Percentiles rank a stretch among this genome's conserved stretches.
Conservation (phyloP, 2,329 filamentous ascomycete genomes). For the Pleoardoris graminearum region DNA sequence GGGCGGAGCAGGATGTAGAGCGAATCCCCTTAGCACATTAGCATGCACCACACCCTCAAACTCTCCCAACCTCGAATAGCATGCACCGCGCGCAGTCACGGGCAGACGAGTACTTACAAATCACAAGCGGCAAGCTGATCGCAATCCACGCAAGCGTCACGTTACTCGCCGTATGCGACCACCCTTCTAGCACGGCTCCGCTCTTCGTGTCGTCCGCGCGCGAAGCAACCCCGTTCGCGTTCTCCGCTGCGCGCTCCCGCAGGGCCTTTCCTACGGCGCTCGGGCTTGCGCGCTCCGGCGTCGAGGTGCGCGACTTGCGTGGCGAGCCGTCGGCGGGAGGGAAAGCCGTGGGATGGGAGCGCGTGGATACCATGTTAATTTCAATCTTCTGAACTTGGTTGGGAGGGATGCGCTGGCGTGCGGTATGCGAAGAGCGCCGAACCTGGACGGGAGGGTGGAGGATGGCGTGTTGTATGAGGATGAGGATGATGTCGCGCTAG, state of each 20-base stretch:
- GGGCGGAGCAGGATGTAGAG: slow-evolving; percentile 79
- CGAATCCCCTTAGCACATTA: slow-evolving; percentile 59
- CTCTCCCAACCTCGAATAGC: not conserved
- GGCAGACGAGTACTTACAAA: slow-evolving; percentile 52
- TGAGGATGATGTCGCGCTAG: not conserved
- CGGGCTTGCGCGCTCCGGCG: slow-evolving; percentile 13
- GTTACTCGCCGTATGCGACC: slow-evolving; percentile 64
- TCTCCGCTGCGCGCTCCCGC: not conserved
- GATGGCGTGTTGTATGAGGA: not conserved
- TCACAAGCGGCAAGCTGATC: slow-evolving; percentile 74
- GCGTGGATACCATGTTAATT: slow-evolving; percentile 47
- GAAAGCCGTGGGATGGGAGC: slow-evolving; percentile 44
- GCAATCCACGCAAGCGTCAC: slow-evolving; percentile 70
- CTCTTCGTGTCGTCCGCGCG: too few species aligned
- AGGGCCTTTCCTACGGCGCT: not conserved
- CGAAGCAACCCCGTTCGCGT: not conserved
- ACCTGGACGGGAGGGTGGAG: not conserved
- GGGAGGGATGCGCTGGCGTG: too few species aligned
- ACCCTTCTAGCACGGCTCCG: slow-evolving; percentile 28
- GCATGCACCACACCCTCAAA: not conserved
- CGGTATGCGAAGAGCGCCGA: not conserved
- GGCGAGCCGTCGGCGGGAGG: slow-evolving; percentile 35
- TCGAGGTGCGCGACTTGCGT: slow-evolving; percentile 37
- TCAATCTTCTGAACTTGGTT: too few species aligned
- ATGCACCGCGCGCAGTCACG: not conserved